Evolutionary conservation across 2,329 filamentous ascomycete species (phyloP).

Genomic region (Didymella arachidicola): DNA sequence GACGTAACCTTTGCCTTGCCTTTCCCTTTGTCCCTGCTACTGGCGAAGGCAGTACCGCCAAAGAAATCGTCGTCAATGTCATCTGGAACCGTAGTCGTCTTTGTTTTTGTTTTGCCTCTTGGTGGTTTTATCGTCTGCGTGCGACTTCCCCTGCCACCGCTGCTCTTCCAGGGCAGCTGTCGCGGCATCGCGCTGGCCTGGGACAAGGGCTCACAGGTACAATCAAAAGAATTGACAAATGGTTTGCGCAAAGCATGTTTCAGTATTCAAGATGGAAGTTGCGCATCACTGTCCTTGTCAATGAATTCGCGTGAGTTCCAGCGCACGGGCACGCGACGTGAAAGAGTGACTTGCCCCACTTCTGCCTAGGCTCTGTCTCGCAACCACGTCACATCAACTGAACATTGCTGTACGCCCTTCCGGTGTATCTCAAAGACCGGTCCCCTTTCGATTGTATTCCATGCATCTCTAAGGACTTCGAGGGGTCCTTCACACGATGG

Average conservation of each 20-base stretch:
- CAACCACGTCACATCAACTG: conserved; percentile 23
- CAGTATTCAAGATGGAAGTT: conserved; percentile 1
- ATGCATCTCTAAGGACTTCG: conserved; percentile 14
- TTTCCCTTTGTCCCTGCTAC: conserved; percentile 31
- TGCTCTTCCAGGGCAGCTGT: conserved; percentile 61
- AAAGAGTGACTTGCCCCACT: conserved; percentile 24
- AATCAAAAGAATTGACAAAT: background rate
- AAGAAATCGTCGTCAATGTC: conserved; percentile 42
- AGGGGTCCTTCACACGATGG: conserved; percentile 34
- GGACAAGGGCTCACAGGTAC: background rate
- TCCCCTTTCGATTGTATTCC: conserved; percentile 42
- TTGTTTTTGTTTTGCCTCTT: conserved; percentile 23
- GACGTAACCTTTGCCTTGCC: conserved; percentile 27
- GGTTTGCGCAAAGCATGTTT: conserved; percentile 1
- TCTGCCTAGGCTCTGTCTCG: conserved; percentile 29
- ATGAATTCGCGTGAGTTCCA: background rate
- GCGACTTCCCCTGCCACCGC: conserved; percentile 31
- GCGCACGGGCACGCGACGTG: conserved; percentile 25
- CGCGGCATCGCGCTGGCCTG: conserved; percentile 56
- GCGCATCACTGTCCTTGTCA: conserved; percentile 3
- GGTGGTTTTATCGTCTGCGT: conserved; percentile 27
- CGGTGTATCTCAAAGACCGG: conserved; percentile 20
- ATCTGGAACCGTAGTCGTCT: conserved; percentile 15
- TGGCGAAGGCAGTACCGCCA: conserved; percentile 30
- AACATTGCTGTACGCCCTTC: conserved; percentile 37